Conservation (phyloP, 2,329 filamentous ascomycete species). For the Clathrospora elynae region DNA sequence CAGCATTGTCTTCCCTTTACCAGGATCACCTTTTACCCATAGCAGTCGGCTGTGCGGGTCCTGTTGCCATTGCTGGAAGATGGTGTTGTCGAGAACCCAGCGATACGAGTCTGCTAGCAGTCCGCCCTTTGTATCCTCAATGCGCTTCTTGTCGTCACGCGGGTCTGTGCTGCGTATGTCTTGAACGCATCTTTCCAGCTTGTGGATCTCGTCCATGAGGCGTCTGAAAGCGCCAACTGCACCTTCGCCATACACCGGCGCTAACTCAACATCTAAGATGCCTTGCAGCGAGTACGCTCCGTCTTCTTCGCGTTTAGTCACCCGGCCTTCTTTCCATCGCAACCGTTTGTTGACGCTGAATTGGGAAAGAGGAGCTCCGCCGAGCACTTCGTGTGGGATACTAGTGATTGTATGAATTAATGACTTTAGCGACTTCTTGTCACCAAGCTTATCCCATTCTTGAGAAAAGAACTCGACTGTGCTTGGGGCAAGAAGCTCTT, state of each 20-base stretch:
- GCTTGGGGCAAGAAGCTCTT: constrained; percentile 10
- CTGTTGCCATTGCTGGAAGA: not conserved
- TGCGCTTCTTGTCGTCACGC: not conserved
- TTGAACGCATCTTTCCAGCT: not conserved
- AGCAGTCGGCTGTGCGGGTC: constrained; percentile 30
- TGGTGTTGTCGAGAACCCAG: not conserved
- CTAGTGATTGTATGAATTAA: constrained; percentile 7
- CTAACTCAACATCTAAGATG: not conserved
- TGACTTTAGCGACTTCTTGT: constrained; percentile 3
- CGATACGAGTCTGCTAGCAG: not conserved
- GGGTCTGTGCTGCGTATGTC: not conserved
- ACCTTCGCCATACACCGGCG: not conserved
- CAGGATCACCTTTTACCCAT: no score
- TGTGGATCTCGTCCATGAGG: not conserved
- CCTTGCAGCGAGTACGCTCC: constrained; percentile 10
- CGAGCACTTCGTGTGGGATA: constrained; percentile 3
- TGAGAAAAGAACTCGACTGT: constrained; percentile 13
- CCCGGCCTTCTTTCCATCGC: constrained; percentile 5
- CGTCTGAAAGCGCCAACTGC: not conserved
- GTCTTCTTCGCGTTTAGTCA: constrained; percentile 13
- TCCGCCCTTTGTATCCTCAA: no score
- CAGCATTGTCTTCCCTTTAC: constrained; percentile 53
- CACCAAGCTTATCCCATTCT: constrained; percentile 7
- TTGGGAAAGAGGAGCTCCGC: constrained; percentile 1
- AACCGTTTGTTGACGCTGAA: constrained; percentile 12